Percentiles rank a stretch among this genome's conserved stretches.
Conservation (phyloP, 2,329 filamentous ascomycete species). For the Alternaria solani region DNA sequence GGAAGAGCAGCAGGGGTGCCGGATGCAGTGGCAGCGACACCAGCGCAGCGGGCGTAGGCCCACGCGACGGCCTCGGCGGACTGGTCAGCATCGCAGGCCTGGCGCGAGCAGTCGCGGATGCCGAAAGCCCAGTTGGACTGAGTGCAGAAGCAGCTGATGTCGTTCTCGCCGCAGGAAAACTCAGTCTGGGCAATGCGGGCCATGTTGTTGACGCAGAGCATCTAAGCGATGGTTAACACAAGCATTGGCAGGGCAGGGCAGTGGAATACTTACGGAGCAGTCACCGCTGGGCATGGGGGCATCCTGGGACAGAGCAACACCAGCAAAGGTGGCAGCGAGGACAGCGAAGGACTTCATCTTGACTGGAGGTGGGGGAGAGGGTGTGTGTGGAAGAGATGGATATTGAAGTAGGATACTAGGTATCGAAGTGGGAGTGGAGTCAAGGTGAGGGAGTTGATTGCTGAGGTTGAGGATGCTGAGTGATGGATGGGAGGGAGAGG, state of each 20-base stretch:
- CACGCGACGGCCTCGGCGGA: constrained; percentile 44
- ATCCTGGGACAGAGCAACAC: constrained; percentile 47
- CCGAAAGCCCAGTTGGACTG: constrained; percentile 56
- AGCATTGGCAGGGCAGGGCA: neutral
- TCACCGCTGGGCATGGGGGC: constrained; percentile 23
- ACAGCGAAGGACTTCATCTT: constrained; percentile 53
- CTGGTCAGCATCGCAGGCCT: constrained; percentile 48
- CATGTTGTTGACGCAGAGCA: constrained; percentile 59
- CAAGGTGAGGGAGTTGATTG: constrained; percentile 19
- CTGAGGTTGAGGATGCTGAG: constrained; percentile 21
- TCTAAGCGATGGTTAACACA: constrained; percentile 32
- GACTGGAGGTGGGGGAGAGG: constrained; percentile 18
- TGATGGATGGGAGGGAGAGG: constrained; percentile 3
- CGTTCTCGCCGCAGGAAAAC: constrained; percentile 52
- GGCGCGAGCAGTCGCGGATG: constrained; percentile 58
- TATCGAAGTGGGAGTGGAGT: constrained; percentile 20
- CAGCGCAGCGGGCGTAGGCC: constrained; percentile 44
- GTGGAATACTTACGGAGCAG: constrained; percentile 48
- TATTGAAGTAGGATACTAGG: constrained; percentile 17
- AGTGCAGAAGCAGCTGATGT: constrained; percentile 56
- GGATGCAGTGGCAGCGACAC: constrained; percentile 32
- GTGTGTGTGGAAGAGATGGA: constrained; percentile 21
- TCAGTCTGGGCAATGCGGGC: constrained; percentile 46
- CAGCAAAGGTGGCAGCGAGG: constrained; percentile 44
- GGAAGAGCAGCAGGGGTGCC: constrained; percentile 22